Conservation (phyloP, 768 basidiomycete genomes). For the Astraeus odoratus region DNA sequence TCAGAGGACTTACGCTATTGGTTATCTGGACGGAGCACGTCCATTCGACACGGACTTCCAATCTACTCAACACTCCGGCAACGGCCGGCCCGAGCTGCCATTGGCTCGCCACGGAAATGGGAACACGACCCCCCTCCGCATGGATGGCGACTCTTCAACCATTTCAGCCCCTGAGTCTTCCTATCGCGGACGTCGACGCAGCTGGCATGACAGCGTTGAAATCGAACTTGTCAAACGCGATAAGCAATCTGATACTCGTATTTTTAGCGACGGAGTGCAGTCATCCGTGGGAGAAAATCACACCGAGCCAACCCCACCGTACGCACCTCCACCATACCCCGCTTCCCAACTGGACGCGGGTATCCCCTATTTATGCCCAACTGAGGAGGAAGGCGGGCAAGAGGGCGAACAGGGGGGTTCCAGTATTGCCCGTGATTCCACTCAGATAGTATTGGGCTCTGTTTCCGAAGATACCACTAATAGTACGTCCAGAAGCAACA, state of each 20-base stretch:
- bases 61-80: neutral
- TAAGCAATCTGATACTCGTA: neutral
- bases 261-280: neutral
- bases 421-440: no score
- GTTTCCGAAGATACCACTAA: constrained; percentile 7
- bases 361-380: neutral
- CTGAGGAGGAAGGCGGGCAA: no score
- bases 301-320: constrained; percentile 27
- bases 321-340: constrained; percentile 13
- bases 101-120: neutral
- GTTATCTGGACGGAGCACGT: neutral
- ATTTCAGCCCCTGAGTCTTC: constrained; percentile 1
- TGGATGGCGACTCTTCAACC: constrained; percentile 10
- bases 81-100: neutral
- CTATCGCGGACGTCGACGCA: constrained; percentile 5
- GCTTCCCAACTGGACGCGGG: neutral
- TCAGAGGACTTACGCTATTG: neutral
- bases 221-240: neutral
- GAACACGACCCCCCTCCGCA: no score
- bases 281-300: no score
- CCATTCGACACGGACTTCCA: no score
- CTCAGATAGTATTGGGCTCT: constrained; percentile 7
- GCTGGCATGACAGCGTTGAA: constrained; percentile 6
- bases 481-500: constrained; percentile 10
- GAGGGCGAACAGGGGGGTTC: no score